Base-by-base conservation (phyloP, 768 basidiomycete genomes). In the Baorangia bicolor region DNA sequence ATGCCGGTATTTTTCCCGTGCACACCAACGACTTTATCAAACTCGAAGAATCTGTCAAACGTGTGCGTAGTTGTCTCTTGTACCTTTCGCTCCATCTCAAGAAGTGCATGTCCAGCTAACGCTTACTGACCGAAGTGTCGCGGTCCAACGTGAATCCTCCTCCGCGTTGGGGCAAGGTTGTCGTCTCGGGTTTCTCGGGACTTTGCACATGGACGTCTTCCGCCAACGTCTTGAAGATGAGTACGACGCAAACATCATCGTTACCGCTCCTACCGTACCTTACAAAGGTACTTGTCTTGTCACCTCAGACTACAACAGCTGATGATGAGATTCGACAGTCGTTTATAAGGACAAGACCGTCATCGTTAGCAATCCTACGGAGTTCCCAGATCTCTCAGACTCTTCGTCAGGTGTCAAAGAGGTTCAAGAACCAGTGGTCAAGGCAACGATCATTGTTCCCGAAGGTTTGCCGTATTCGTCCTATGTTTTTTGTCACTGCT, bases 171-270 rank as follows among this genome's bases (percentile, higher is more conserved):
- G 96, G 1, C 95, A 97, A 74, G 97, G 97, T 9, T 93, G 88
- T 68, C 83, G 97, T 41, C 82, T 99, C 7, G 97, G 97, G 0
- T 99, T 98, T 71, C 79, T 98, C 11, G 97, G 97, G 1, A 92
- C 94, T 6, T 74, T 99, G 55, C 97, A 99, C 68, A 94, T 98
- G 92, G 92, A 96, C 63, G 90, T 95, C 37, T 93, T 94, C 72
- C 87, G 94, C 21, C 97, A 99, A 69, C 83, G 97, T 14, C 77
- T 99, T 4, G 97, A 98, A 72, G 97, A 99, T 63, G 97, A 99
- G 70, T 94, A 97, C 63, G 87, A 93, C 55, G 91, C 94, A 31
- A 94, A 90, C 65, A 86, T 98, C 54, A 94, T 98, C 62, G 83
- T 98, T 52, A 99, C 97, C 12, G 90, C 94, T 4, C 97, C 97